Evolutionary conservation across 441 rosid species (phyloP).

Genomic region (Macaranga tanarius): DNA sequence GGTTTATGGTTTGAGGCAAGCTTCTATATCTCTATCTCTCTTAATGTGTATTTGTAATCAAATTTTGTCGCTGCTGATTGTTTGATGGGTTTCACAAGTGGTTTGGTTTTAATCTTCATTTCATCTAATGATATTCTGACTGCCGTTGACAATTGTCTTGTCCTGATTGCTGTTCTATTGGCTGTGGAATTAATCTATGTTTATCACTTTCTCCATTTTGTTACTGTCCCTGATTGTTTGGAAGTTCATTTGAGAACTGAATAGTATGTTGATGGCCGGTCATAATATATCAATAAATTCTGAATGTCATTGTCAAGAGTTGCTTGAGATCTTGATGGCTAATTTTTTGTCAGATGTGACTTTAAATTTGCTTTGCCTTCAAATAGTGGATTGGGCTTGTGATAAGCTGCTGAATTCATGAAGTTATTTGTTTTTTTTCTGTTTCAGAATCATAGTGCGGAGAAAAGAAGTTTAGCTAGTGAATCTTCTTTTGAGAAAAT

Average conservation of each 20-base stretch:
- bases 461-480: neutral
- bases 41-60: neutral
- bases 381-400: neutral
- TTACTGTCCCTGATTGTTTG: neutral
- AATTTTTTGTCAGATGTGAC: neutral
- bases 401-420: neutral
- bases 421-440: neutral
- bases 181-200: neutral
- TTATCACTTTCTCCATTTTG: neutral
- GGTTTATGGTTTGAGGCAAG: neutral
- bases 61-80: neutral
- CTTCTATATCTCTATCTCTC: neutral
- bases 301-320: neutral
- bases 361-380: conserved; percentile 5
- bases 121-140: neutral
- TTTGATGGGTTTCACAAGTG: neutral
- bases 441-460: neutral
- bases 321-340: neutral
- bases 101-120: neutral
- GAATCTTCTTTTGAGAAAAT: neutral
- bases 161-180: neutral
- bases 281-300: neutral
- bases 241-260: conserved; percentile 2
- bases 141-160: neutral
- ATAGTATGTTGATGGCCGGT: neutral